Evolutionary conservation across 192 early-diverging fungal genomes (phyloP).

Genomic region (Coemansia asiatica): DNA sequence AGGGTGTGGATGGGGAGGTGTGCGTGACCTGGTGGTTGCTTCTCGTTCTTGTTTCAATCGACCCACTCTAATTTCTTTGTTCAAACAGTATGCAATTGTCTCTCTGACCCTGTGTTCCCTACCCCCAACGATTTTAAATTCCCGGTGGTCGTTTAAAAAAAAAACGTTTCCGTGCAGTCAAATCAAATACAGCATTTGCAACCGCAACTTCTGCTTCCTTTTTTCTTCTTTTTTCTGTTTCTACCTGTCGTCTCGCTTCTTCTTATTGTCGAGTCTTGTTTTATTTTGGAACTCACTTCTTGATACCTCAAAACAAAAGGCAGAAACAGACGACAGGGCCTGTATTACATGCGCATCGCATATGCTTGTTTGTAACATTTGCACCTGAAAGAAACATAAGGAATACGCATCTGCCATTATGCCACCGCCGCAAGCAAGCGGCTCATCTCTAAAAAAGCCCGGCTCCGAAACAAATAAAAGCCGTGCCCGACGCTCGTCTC

Average conservation of each 20-base stretch:
- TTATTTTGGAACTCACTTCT: not conserved
- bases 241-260: not conserved
- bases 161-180: not conserved
- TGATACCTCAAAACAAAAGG: not conserved
- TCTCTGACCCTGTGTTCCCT: not conserved
- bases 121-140: not conserved
- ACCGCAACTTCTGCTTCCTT: not conserved
- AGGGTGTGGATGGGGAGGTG: not conserved
- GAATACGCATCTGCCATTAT: not conserved
- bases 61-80: not conserved
- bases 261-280: not conserved
- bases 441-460: not conserved
- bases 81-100: not conserved
- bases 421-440: not conserved
- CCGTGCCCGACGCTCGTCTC: not conserved
- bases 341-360: not conserved
- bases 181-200: not conserved
- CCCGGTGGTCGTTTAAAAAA: not conserved
- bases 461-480: not conserved
- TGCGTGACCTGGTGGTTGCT: not conserved
- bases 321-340: not conserved
- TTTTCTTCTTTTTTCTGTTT: constrained; percentile 1
- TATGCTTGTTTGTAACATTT: not conserved
- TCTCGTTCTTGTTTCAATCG: not conserved
- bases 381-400: not conserved